phyloP scores from a whole-genome alignment of 164 flowering plant species.

The Sextonia rubra region DNA sequence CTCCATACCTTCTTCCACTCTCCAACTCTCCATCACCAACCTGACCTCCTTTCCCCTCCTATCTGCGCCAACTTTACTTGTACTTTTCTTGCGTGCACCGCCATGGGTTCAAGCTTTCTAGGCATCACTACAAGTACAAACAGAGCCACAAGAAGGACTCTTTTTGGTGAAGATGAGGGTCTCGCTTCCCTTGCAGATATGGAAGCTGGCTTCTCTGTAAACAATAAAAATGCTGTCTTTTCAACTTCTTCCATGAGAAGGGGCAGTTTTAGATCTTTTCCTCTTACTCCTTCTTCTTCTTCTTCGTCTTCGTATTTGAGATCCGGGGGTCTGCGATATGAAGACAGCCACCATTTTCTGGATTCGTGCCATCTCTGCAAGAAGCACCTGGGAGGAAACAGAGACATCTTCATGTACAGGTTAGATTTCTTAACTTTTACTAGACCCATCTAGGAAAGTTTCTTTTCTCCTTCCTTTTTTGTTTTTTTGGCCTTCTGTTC shows the following conservation, averaged over 20 bases:
- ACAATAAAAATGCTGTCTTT: constrained; percentile 6
- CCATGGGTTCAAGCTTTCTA: constrained; percentile 6
- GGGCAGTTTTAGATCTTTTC: constrained; percentile 29
- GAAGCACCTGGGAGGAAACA: constrained; percentile 52
- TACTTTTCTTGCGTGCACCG: constrained; percentile 3
- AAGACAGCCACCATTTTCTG: constrained; percentile 44
- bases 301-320: constrained; percentile 12
- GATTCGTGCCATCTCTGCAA: constrained; percentile 70
- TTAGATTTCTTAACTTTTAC: constrained; percentile 16
- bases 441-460: background rate
- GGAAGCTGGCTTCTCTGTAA: constrained; percentile 54
- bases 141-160: constrained; percentile 30
- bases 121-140: background rate
- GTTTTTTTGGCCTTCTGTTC: too few species aligned
- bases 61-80: background rate
- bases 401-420: constrained; percentile 96
- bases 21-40: constrained; percentile 4
- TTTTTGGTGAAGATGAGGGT: constrained; percentile 48
- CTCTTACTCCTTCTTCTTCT: background rate
- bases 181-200: constrained; percentile 48
- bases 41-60: background rate
- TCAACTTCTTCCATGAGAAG: background rate
- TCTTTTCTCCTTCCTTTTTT: background rate
- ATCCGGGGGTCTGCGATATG: constrained; percentile 1
- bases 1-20: constrained; percentile 4